Base-by-base conservation (phyloP, 495 filamentous ascomycete genomes). In the Sporormia fimetaria region DNA sequence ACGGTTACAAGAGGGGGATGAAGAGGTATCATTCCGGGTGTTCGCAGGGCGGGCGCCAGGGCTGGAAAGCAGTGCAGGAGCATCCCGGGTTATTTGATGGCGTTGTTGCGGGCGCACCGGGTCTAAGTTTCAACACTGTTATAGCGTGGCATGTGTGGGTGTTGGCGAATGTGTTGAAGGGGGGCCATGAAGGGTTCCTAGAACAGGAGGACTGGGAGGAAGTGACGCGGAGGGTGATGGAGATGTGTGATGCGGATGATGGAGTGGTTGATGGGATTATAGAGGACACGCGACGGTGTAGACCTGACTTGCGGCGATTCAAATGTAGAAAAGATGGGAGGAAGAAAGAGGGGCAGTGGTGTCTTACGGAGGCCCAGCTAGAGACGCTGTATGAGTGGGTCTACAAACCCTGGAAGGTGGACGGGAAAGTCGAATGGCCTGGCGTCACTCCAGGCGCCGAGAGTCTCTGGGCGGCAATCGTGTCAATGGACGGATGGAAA, bases 21-120 rank as follows among this genome's bases (percentile, higher is more conserved):
- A 38, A 38, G 16, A 23, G 26, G 17, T 46, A 46, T 14, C 39
- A 39, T 26, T n/a, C 39, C 10, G 42, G 42, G 4, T 46, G 42
- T 21, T 46, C 42, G 2, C 24, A 18, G 1, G 42, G 42, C 17
- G 42, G 42, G 3, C 24, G 42, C 10, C 42, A 46, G 27, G 42
- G 34, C 8, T 46, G 25, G 20, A 46, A 46, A 25, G 42, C 42
- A 20, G 42, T 34, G 8, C 34, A 46, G 16, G 3, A 23, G 1
- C 18, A 46, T 16, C 42, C 42, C 12, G 42, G 39, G 28, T 20
- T 46, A 8, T 46, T 46, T 21, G 42, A 46, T 20, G 42, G 42
- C 2, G 35, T 39, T 11, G 15, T 38, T 24, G 42, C 29, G 12
- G 42, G 42, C 12, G 42, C 42, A 7, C 42, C 42, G 10, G 34